phyloP scores from a whole-genome alignment of 1,284 basidiomycete species.

The Phaffia rhodozyma region DNA sequence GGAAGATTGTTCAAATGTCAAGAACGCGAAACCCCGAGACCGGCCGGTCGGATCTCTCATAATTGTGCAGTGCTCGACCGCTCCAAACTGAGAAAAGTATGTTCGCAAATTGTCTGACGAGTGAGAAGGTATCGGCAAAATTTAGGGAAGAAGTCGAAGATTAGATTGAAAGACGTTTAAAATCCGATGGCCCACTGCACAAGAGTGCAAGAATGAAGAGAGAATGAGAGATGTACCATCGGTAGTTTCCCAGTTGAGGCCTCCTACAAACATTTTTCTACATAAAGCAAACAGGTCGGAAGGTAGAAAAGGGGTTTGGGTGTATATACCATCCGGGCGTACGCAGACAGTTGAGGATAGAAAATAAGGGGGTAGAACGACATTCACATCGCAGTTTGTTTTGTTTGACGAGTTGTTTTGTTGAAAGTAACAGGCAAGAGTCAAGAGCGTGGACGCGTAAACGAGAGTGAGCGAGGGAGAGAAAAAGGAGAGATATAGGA shows the following conservation, averaged over 20 bases:
- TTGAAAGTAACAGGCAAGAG: conserved; percentile 16
- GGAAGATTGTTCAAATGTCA: conserved; percentile 76
- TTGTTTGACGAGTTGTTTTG: not conserved
- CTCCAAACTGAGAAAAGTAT: conserved; percentile 82
- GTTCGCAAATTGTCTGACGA: conserved; percentile 58
- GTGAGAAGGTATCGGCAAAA: too few species aligned
- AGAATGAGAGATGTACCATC: conserved; percentile 48
- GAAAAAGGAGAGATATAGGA: not conserved
- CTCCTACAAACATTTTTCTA: conserved; percentile 97
- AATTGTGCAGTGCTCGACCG: conserved; percentile 83
- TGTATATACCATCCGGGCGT: not conserved
- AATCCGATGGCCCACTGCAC: not conserved
- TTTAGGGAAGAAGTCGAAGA: not conserved
- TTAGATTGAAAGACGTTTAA: not conserved
- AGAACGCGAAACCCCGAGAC: conserved; percentile 85
- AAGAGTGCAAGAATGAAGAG: conserved; percentile 2
- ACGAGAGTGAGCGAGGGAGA: not conserved
- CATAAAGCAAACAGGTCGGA: conserved; percentile 34
- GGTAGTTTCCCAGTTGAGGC: conserved; percentile 93
- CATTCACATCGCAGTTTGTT: not conserved
- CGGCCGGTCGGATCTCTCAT: conserved; percentile 86
- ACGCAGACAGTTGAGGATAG: conserved; percentile 21
- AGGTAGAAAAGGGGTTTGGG: conserved; percentile 28
- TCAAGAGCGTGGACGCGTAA: conserved; percentile 23
- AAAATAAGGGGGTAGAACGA: conserved; percentile 23